Conservation (phyloP, 1,139 yeast species). For the Yamadazyma sp. region DNA sequence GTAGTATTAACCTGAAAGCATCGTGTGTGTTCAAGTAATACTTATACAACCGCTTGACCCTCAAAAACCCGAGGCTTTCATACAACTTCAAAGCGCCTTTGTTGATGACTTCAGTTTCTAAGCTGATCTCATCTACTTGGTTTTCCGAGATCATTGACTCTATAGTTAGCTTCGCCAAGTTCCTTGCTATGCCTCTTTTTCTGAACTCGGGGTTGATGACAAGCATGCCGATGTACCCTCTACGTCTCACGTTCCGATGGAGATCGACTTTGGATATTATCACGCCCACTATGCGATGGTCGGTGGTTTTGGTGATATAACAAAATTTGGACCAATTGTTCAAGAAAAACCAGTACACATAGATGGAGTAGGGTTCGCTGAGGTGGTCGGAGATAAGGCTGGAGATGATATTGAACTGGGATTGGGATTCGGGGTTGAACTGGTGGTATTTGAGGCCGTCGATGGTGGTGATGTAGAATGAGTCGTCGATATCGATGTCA, state of each 20-base stretch:
- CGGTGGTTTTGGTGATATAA: conserved; percentile 29
- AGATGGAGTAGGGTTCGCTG: conserved; percentile 49
- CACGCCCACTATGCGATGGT: conserved; percentile 59
- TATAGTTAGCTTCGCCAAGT: conserved; percentile 62
- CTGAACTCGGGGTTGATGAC: conserved; percentile 75
- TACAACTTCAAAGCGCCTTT: conserved; percentile 73
- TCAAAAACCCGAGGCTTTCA: conserved; percentile 82
- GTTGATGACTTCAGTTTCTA: conserved; percentile 90
- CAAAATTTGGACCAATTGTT: conserved; percentile 51
- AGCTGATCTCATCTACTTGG: conserved; percentile 77
- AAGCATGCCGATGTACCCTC: conserved; percentile 96
- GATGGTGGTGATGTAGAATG: conserved; percentile 10
- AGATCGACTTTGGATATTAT: conserved; percentile 82
- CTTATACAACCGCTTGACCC: conserved; percentile 77
- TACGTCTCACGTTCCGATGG: conserved; percentile 65
- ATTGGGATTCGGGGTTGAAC: conserved; percentile 23
- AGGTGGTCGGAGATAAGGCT: conserved; percentile 35
- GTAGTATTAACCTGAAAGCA: conserved; percentile 74
- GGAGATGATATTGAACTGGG: conserved; percentile 33
- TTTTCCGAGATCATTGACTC: conserved; percentile 60
- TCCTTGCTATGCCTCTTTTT: conserved; percentile 79
- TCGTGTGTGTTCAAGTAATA: conserved; percentile 92
- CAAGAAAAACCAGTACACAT: conserved; percentile 50
- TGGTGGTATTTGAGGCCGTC: conserved; percentile 21
- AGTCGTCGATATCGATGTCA: conserved; percentile 4